These are phyloP conservation scores for Tylopilus sp. DNA, from an alignment of 768 basidiomycete species.

Conservation along the genomic window DNA sequence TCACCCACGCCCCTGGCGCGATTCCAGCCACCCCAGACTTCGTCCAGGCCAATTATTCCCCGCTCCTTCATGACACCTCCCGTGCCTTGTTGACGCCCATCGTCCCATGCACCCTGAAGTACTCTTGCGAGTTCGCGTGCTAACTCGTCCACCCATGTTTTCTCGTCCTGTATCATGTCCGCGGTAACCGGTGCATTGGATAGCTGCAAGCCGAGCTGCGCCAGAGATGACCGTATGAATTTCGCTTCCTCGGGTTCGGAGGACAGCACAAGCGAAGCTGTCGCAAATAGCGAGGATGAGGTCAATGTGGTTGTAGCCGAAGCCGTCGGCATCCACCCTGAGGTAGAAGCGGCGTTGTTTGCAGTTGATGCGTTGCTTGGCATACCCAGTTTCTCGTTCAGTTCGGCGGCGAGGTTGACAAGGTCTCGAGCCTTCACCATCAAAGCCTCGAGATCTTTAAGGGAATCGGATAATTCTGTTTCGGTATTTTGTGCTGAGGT, in stretches of 20 bases:
- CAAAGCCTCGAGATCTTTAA: slow-evolving; percentile 85
- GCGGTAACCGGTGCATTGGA: slow-evolving; percentile 76
- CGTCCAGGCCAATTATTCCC: slow-evolving; percentile 84
- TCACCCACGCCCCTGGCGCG: slow-evolving; percentile 86
- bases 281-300: slow-evolving; percentile 22
- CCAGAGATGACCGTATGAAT: slow-evolving; percentile 84
- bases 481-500: slow-evolving; percentile 59
- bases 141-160: slow-evolving; percentile 73
- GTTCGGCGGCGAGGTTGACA: slow-evolving; percentile 83
- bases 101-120: slow-evolving; percentile 46
- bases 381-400: slow-evolving; percentile 77
- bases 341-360: slow-evolving; percentile 1
- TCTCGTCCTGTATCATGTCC: slow-evolving; percentile 85
- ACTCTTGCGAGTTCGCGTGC: slow-evolving; percentile 79
- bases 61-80: slow-evolving; percentile 73
- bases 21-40: slow-evolving; percentile 96
- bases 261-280: slow-evolving; percentile 33
- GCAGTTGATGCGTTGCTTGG: slow-evolving; percentile 15
- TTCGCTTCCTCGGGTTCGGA: slow-evolving; percentile 79
- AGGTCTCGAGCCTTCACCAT: slow-evolving; percentile 92
- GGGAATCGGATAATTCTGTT: slow-evolving; percentile 66
- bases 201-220: slow-evolving; percentile 84
- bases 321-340: slow-evolving; percentile 18
- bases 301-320: slow-evolving; percentile 22
- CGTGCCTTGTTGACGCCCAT: slow-evolving; percentile 7